These are phyloP conservation scores for Helenozyma rhizophorensis DNA, from an alignment of 805 yeast genomes.

Conservation along the genomic window DNA sequence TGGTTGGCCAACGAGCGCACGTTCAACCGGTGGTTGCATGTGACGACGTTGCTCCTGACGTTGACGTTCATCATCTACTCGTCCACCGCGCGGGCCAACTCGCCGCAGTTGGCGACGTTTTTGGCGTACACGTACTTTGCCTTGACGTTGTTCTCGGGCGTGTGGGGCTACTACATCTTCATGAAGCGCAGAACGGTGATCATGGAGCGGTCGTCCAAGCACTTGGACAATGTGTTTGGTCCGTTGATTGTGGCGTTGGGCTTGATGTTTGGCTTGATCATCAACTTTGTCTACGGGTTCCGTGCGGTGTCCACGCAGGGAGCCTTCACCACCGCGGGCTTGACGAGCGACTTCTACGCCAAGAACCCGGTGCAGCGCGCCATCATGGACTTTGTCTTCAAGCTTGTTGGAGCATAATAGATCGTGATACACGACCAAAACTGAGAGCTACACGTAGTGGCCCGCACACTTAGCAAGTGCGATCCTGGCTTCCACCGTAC, in stretches of 20 bases:
- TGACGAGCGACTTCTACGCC: conserved; percentile 25
- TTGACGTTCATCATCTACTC: conserved; percentile 81
- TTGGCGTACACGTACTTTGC: conserved; percentile 79
- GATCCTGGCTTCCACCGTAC: no score
- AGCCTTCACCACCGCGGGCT: conserved; percentile 18
- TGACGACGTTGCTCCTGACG: conserved; percentile 77
- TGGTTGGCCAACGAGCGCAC: conserved; percentile 99
- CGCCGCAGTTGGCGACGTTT: conserved; percentile 56
- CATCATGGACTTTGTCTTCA: conserved; percentile 32
- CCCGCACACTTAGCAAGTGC: no score
- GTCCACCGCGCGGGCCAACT: conserved; percentile 64
- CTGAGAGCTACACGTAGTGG: no score
- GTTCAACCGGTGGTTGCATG: conserved; percentile 91
- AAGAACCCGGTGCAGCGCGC: conserved; percentile 30
- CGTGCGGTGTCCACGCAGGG: conserved; percentile 19
- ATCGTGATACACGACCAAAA: no score
- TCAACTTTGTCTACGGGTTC: conserved; percentile 71
- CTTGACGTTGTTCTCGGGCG: conserved; percentile 75
- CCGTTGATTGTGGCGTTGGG: conserved; percentile 77
- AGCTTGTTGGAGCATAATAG: conserved; percentile 20
- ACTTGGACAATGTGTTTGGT: conserved; percentile 85
- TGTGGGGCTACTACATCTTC: conserved; percentile 86
- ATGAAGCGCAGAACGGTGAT: conserved; percentile 67
- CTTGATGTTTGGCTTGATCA: conserved; percentile 56
- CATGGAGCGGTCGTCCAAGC: conserved; percentile 76